These are phyloP conservation scores for Bipolaris bicolor DNA, from an alignment of 2,329 filamentous ascomycete species.

Conservation along the genomic window DNA sequence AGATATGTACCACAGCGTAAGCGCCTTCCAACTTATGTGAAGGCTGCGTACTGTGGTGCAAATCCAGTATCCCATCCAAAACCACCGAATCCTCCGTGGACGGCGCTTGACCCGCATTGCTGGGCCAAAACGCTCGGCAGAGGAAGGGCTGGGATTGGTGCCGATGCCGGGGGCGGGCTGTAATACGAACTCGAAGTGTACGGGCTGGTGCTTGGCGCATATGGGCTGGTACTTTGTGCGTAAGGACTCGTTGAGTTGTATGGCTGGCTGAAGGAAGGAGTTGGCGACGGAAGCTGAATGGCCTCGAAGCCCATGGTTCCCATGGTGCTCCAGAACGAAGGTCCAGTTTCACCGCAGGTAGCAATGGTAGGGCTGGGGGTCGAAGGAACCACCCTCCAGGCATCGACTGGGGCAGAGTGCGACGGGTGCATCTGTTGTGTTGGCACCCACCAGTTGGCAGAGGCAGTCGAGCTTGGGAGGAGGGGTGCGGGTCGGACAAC, in stretches of 20 bases:
- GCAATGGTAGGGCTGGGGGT: conserved; percentile 75
- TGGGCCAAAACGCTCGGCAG: conserved; percentile 87
- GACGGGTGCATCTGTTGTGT: conserved; percentile 62
- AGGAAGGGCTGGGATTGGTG: conserved; percentile 76
- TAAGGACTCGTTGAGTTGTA: conserved; percentile 51
- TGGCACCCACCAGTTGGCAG: conserved; percentile 82
- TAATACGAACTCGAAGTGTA: conserved; percentile 79
- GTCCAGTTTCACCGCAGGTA: conserved; percentile 73
- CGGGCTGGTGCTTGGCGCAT: conserved; percentile 56
- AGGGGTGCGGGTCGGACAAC: conserved; percentile 85
- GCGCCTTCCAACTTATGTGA: conserved; percentile 68
- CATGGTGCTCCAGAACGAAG: conserved; percentile 80
- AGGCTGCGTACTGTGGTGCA: conserved; percentile 71
- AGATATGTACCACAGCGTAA: conserved; percentile 30
- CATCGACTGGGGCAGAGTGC: conserved; percentile 75
- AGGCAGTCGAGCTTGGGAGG: conserved; percentile 79
- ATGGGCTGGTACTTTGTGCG: conserved; percentile 42
- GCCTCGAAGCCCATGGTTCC: conserved; percentile 66
- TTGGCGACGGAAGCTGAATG: conserved; percentile 74
- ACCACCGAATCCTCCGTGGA: conserved; percentile 68
- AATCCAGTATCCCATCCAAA: conserved; percentile 92
- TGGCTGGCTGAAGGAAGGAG: conserved; percentile 79
- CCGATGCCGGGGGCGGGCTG: conserved; percentile 75
- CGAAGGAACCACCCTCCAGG: conserved; percentile 90
- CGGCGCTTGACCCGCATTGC: conserved; percentile 74